These are phyloP conservation scores for Craspedostauros australis DNA, from an alignment of 108 stramenopile genomes.

Conservation along the genomic window DNA sequence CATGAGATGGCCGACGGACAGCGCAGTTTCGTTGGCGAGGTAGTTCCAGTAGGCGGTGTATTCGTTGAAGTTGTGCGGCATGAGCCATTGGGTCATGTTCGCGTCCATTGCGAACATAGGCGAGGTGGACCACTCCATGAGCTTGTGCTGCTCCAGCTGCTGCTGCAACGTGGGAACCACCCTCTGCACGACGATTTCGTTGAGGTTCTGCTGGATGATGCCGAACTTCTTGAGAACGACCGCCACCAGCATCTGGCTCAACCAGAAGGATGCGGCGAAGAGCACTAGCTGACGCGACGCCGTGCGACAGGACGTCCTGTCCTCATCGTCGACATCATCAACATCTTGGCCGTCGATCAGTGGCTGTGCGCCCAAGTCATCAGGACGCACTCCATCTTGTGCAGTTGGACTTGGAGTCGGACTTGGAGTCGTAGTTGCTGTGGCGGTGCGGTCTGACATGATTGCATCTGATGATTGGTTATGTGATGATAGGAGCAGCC, in stretches of 20 bases:
- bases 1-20: constrained; percentile 7
- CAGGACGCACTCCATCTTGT: too few species aligned
- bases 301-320: too few species aligned
- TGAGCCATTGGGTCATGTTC: neutral
- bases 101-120: constrained; percentile 15
- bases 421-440: too few species aligned
- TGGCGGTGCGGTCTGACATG: too few species aligned
- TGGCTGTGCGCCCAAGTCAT: too few species aligned
- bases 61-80: constrained; percentile 23
- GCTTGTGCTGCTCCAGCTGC: constrained; percentile 9
- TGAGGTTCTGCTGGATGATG: constrained; percentile 15
- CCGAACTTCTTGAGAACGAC: constrained; percentile 19
- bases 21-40: constrained; percentile 3
- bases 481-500: too few species aligned
- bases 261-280: constrained; percentile 4
- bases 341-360: too few species aligned
- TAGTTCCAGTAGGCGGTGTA: constrained; percentile 21
- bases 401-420: too few species aligned
- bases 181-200: constrained; percentile 16
- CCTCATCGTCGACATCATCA: too few species aligned
- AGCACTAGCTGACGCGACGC: too few species aligned
- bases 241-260: constrained; percentile 10
- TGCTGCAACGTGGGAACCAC: constrained; percentile 1
- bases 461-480: too few species aligned
- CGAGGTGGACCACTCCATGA: neutral